These are phyloP conservation scores for Blastomyces percursus DNA, from an alignment of 2,329 filamentous ascomycete genomes.

Conservation along the genomic window DNA sequence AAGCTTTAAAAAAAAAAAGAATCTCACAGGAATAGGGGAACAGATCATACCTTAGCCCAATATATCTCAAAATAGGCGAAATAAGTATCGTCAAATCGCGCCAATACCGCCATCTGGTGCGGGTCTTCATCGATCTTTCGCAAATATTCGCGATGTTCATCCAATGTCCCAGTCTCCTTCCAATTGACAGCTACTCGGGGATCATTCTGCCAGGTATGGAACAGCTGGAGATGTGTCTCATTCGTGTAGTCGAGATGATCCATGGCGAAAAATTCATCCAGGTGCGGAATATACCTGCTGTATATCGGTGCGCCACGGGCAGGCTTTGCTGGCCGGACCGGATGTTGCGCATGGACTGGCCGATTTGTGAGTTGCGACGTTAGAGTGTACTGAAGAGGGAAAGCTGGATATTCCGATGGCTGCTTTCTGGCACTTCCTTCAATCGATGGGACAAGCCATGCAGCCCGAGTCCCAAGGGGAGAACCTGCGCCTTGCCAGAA, in stretches of 20 bases:
- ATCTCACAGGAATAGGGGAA: not conserved
- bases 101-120: slow-evolving; percentile 60
- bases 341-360: slow-evolving; percentile 54
- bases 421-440: slow-evolving; percentile 19
- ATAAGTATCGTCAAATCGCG: slow-evolving; percentile 56
- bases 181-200: slow-evolving; percentile 68
- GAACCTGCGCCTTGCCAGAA: slow-evolving; percentile 64
- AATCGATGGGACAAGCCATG: slow-evolving; percentile 46
- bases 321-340: slow-evolving; percentile 61
- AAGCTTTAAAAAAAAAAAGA: too few species aligned
- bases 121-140: slow-evolving; percentile 57
- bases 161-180: slow-evolving; percentile 66
- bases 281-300: slow-evolving; percentile 65
- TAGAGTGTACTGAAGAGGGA: slow-evolving; percentile 31
- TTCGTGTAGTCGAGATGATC: slow-evolving; percentile 59
- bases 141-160: slow-evolving; percentile 63
- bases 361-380: slow-evolving; percentile 40
- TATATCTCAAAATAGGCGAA: slow-evolving; percentile 77
- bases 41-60: slow-evolving; percentile 52
- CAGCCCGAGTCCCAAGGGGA: slow-evolving; percentile 53
- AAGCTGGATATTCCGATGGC: slow-evolving; percentile 20
- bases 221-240: slow-evolving; percentile 54
- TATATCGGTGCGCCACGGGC: slow-evolving; percentile 59
- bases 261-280: slow-evolving; percentile 67
- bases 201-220: slow-evolving; percentile 75